Base-by-base conservation (phyloP, 2,329 filamentous ascomycete species). In the Xylariaceae sp. region DNA sequence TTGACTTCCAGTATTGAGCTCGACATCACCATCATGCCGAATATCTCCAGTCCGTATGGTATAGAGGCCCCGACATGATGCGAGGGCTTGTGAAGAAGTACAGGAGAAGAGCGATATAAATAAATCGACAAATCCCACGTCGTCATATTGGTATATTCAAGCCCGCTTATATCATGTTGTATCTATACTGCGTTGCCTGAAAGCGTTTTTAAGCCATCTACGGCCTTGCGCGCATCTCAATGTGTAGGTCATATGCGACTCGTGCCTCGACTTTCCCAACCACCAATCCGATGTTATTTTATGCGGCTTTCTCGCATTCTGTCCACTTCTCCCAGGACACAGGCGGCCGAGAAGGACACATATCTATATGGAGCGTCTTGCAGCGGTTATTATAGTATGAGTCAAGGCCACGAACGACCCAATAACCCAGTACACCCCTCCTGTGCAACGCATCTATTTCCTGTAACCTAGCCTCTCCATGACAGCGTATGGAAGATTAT, bases 211-310 rank as follows among this genome's bases (percentile, higher is more conserved):
- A 75, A 69, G 2, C 75, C 74, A 75, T 79, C 41, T 76, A 74
- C 18, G 76, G 77, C 29, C 74, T 63, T 10, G 74, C 77, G 7
- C 74, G 66, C 74, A 75, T 77, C 48, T 70, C 65, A 77, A 69
- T 1, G 74, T 75, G 59, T 77, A 78, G 0, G 71, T 73, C 62
- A 76, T 73, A 49, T 77, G 75, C 19, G 65, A 67, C 48, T 75
- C 71, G 4, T 67, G 54, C 16, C 50, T 16, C 20, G 44, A 44
- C 40, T 23, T 20, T 1, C 54, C 50, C 19, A 57, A 19, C n/a
- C 40, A 57, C 66, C 72, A 74, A 23, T 72, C 64, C 6, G 9
- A 69, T 68, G 40, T 69, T 59, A 23, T 68, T 61, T 60, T 71
- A 62, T 45, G 72, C 62, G 48, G 65, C 52, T 20, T 61, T 60